Evolutionary conservation across 257 asterid species (phyloP).

Genomic region (Jasminum sambac): DNA sequence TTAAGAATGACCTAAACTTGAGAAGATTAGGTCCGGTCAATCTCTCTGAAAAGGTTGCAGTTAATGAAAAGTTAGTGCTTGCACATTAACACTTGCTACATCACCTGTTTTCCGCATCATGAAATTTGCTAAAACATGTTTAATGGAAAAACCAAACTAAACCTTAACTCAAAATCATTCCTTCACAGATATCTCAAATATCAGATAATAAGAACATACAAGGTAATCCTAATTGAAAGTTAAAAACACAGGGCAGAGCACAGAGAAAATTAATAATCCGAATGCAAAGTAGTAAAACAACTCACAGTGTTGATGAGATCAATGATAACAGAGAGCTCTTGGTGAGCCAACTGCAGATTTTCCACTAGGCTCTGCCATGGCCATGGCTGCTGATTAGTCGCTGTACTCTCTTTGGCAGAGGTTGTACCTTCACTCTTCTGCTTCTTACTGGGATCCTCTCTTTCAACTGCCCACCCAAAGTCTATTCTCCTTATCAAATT

Average conservation of each 20-base stretch:
- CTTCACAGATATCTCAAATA: background rate
- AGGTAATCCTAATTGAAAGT: constrained; percentile 3
- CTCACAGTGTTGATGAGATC: constrained; percentile 88
- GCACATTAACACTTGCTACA: background rate
- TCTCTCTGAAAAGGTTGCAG: background rate
- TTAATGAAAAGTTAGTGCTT: background rate
- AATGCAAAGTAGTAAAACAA: constrained; percentile 6
- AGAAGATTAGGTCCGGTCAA: background rate
- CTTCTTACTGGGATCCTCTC: constrained; percentile 90
- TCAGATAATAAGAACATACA: background rate
- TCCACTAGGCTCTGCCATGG: constrained; percentile 88
- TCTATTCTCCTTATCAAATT: constrained; percentile 79
- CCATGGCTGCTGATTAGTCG: constrained; percentile 68
- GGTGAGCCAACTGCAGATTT: constrained; percentile 87
- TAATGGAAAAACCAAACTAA: background rate
- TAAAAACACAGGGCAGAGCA: background rate
- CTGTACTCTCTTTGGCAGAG: constrained; percentile 42
- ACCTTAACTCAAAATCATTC: background rate
- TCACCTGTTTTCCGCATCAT: background rate
- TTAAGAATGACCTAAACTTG: background rate
- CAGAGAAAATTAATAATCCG: background rate
- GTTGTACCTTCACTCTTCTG: constrained; percentile 54
- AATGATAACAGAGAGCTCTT: constrained; percentile 91
- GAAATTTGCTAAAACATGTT: background rate
- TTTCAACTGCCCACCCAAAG: constrained; percentile 93